Percentiles rank a stretch among this genome's conserved stretches.
Conservation (phyloP, 2,329 filamentous ascomycete genomes). For the Colletotrichum lupini region DNA sequence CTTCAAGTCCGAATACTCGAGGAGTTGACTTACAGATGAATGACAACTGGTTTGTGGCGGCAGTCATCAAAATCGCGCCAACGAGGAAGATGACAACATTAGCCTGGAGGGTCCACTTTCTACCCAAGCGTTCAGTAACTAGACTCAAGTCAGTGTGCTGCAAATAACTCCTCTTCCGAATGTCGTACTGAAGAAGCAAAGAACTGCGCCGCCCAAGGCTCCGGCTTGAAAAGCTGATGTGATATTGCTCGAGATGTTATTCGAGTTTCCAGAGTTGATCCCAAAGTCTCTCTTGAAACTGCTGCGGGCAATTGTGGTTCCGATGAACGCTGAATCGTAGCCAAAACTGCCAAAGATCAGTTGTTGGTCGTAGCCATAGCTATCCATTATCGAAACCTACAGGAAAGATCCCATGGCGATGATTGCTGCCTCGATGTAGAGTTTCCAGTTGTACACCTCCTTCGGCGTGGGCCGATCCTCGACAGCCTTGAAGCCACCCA, state of each 20-base stretch:
- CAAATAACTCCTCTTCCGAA: constrained; percentile 3
- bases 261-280: constrained; percentile 43
- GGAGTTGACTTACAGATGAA: constrained; percentile 49
- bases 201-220: constrained; percentile 63
- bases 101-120: constrained; percentile 62
- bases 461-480: constrained; percentile 66
- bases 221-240: constrained; percentile 60
- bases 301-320: constrained; percentile 61
- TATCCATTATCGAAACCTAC: constrained; percentile 40
- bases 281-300: constrained; percentile 57
- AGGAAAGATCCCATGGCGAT: constrained; percentile 59
- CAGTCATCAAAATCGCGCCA: constrained; percentile 56
- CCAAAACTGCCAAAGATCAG: constrained; percentile 51
- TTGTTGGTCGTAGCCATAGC: background rate
- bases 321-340: constrained; percentile 66
- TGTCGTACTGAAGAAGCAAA: constrained; percentile 52
- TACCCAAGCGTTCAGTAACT: constrained; percentile 58
- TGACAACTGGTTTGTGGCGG: constrained; percentile 51
- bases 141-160: background rate
- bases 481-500: constrained; percentile 56
- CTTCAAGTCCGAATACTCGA: no score
- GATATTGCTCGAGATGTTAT: constrained; percentile 53
- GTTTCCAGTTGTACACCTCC: constrained; percentile 64
- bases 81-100: constrained; percentile 56
- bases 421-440: constrained; percentile 59